Evolutionary conservation across 768 basidiomycete genomes (phyloP), one percentile per base, ranked within the genome.

Genomic region (Termitomyces sp.): DNA sequence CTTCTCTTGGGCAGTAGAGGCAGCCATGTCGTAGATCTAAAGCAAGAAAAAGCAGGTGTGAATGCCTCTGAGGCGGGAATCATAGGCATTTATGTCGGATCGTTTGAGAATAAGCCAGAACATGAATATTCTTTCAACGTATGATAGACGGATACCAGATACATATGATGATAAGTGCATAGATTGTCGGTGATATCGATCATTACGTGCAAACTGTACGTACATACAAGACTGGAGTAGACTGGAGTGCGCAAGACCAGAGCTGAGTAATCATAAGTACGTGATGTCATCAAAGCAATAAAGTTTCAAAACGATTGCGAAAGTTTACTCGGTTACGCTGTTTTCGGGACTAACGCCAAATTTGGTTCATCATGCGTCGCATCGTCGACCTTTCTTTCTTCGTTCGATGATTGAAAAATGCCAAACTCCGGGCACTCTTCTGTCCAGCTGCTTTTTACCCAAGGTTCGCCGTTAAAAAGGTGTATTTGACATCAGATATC

Each of bases 1-100:
- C 42, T 69, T 64, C 49, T 68, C 43, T 32, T n/a, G n/a, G n/a
- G 27, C 48, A 22, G 32, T 46, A 7, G 59, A 42, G 26, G 44
- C 53, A 58, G 54, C 59, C 59, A 58, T 63, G 57, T 58, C 34
- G 9, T 36, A 36, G 34, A 34, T 37, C 30, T 7, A 30, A 7
- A 30, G 7, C 30, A 37, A 30, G 7, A 7, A 30, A 30, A 30
- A 30, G 30, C 30, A 30, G 4, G 13, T 36, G 34, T 37, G 12
- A 5, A 37, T 14, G 2, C 14, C 36, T 37, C 36, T 37, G 36
- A 12, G 12, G 14, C 3, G 14, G 16, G 4, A 12, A 37, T 3
- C 36, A 16, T 26, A 40, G 20, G 32, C 52, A 57, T 57, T 57
- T 37, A 37, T 37, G 36, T 37, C 36, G 36, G 36, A 37, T 37